Base-by-base conservation (phyloP, 768 basidiomycete species). In the Pleurotus ostreatus region DNA sequence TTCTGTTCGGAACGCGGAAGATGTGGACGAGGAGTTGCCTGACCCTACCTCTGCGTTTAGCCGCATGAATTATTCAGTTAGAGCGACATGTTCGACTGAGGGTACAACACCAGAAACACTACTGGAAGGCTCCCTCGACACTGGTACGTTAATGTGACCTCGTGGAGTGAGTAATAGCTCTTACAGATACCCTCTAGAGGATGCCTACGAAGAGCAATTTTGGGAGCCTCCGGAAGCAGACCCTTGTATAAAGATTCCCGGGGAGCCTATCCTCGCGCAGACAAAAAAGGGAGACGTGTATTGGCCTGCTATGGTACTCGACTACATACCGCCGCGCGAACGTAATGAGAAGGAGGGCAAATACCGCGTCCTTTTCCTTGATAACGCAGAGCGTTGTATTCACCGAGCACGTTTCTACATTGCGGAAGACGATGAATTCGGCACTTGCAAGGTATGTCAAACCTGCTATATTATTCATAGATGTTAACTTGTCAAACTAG, bases 281-380 rank as follows among this genome's bases (percentile, higher is more conserved):
- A 79, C 77, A 2, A 68, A 61, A 43, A 34, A 34, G 30, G 30
- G 30, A 34, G 68, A 68, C 54, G 64, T 61, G 18, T 85, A 84
- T 61, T 92, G 89, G 89, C 88, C 89, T 2, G 89, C 85, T 1
- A 72, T 72, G 63, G 69, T 92, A 40, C 62, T 84, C 8, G 71
- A 62, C 0, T 88, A 84, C 61, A 55, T 80, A 20, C 73, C 75
- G 11, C 76, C 83, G 4, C 70, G 62, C 46, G 70, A 69, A 22
- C 66, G 68, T 2, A 65, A 45, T 16, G 62, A 67, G 39, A 74
- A 77, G 55, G 61, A 68, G 46, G 67, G 65, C 15, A 78, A 71
- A 62, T 92, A 89, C 65, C 64, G 59, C 20, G 70, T 88, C 5
- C 67, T 72, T n/a, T 92, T 80, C 69, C 70, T 89, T 59, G 88